Conservation (phyloP, 192 early-diverging fungal species). For the Rhizoclosmatium globosum region DNA sequence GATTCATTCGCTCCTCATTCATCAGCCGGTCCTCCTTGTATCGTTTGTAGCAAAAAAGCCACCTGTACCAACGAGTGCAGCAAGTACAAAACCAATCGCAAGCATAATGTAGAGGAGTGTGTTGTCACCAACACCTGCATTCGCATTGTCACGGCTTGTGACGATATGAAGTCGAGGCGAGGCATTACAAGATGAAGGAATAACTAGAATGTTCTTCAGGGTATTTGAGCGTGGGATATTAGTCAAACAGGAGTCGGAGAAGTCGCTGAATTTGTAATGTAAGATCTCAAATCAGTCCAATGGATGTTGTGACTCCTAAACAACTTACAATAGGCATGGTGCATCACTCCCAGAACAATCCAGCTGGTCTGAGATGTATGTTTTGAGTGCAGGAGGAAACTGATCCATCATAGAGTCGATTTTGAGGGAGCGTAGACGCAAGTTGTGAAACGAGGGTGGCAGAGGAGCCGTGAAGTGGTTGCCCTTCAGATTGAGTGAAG, state of each 20-base stretch:
- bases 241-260: background rate
- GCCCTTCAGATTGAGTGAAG: background rate
- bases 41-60: background rate
- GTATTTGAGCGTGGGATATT: background rate
- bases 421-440: background rate
- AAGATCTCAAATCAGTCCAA: background rate
- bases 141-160: background rate
- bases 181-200: background rate
- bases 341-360: background rate
- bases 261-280: background rate
- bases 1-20: background rate
- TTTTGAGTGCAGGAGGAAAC: background rate
- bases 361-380: background rate
- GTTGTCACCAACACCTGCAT: background rate
- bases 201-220: background rate
- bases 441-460: background rate
- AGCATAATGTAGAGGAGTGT: constrained; percentile 1
- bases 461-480: background rate
- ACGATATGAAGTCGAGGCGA: background rate
- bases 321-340: background rate
- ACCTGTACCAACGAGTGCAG: background rate
- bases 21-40: background rate
- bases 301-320: background rate
- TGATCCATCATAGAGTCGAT: background rate
- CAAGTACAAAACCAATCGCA: background rate